Conservation (phyloP, 139 green algal genomes). For the Pseudopediastrum boryanum region DNA sequence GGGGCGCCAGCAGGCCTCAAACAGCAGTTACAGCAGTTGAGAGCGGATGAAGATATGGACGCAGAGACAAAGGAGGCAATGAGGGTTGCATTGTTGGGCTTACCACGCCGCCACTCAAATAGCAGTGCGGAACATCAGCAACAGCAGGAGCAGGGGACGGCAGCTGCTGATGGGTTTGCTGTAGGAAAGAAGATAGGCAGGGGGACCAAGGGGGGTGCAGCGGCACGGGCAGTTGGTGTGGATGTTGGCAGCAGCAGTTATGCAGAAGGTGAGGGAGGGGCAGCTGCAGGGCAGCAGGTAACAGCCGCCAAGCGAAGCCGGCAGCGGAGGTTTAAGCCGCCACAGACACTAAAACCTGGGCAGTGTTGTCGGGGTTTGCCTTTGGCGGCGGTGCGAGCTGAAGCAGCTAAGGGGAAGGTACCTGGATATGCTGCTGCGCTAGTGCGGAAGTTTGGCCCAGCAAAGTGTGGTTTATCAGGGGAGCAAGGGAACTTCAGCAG, state of each 20-base stretch:
- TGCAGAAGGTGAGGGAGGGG: neutral
- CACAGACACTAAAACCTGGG: too few relatives aligned
- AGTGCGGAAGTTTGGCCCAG: too few relatives aligned
- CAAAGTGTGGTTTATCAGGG: too few relatives aligned
- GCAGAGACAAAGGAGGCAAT: conserved; percentile 10
- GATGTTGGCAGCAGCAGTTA: neutral
- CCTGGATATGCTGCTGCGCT: too few relatives aligned
- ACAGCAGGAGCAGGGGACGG: neutral
- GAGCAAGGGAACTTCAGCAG: too few relatives aligned
- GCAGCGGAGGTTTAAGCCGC: neutral
- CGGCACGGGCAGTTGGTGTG: too few relatives aligned
- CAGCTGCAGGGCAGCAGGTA: neutral
- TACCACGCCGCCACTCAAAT: neutral
- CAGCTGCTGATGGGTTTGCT: neutral
- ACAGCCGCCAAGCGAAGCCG: neutral
- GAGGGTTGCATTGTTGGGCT: too few relatives aligned
- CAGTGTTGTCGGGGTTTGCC: too few relatives aligned
- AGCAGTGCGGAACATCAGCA: neutral
- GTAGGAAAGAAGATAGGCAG: neutral
- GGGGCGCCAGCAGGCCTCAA: too few relatives aligned
- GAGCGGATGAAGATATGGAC: neutral
- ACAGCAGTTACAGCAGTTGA: conserved; percentile 7
- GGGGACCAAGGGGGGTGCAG: too few relatives aligned
- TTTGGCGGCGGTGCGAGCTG: too few relatives aligned
- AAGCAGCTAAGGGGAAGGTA: too few relatives aligned